Evolutionary conservation across 75 land plant genomes (phyloP), one percentile per base, ranked within the genome.

Genomic region (Adiantum capillusveneris): DNA sequence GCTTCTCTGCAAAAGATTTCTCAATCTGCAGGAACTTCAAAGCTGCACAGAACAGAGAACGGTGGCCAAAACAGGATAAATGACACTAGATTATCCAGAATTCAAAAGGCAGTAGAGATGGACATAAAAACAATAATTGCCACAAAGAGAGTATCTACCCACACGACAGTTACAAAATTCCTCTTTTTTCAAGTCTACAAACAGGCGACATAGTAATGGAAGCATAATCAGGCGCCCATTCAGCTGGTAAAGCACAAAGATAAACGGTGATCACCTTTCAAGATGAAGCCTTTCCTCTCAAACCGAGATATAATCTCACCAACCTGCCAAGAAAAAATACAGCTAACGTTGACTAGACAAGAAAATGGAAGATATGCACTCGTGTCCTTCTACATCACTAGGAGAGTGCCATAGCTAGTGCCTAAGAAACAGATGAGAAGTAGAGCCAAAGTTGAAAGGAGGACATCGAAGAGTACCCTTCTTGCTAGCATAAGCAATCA

Each of bases 1-100:
- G 97, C 77, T 80, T 91, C 89, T 91, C 97, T 21, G 97, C 97
- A 67, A 91, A 91, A 1, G 88, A 50, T 13, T 65, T 59, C 44
- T 88, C 88, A 26, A 84, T 83, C 52, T 39, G 74, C 25, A 75
- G 19, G 45, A 91, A 49, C 77, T 82, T 91, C 74, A 89, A 27
- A 0, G 81, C 88, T 85, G 30, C 16, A 71, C 20, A 31, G 21
- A 44, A 31, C n/a, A 18, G 18, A 30, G 50, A 18, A 1, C 41
- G 18, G 18, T 45, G 43, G 5, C n/a, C 13, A 19, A 64, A 17
- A 57, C 42, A 39, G 42, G 42, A 39, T 19, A n/a, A n/a, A n/a
- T n/a, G n/a, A n/a, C n/a, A n/a, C n/a, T n/a, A n/a, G n/a, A n/a
- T n/a, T n/a, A n/a, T n/a, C n/a, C n/a, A 29, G 17, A 12, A 57